Evolutionary conservation across 352 stramenopile species (phyloP).

Genomic region (Pythium aphanidermatum): DNA sequence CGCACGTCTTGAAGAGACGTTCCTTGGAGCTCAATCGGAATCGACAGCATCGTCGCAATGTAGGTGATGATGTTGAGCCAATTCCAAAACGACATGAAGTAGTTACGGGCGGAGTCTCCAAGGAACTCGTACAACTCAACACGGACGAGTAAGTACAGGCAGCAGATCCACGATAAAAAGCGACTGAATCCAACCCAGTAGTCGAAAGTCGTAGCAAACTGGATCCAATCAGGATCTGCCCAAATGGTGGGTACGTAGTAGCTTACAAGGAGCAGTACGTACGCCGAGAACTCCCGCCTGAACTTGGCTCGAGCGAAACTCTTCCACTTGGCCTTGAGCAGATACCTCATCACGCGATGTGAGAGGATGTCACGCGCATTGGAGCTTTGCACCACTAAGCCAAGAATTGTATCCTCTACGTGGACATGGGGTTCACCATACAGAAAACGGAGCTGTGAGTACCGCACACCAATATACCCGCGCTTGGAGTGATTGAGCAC

Average conservation of each 20-base stretch:
- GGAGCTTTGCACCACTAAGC: constrained; percentile 29
- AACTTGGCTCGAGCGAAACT: constrained; percentile 49
- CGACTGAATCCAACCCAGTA: constrained; percentile 35
- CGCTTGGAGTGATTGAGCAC: constrained; percentile 41
- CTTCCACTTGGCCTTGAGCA: constrained; percentile 56
- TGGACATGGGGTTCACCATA: constrained; percentile 45
- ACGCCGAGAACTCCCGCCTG: constrained; percentile 38
- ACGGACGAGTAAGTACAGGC: constrained; percentile 40
- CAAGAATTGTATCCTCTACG: constrained; percentile 42
- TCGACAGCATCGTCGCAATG: constrained; percentile 32
- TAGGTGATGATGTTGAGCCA: constrained; percentile 49
- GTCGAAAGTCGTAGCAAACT: constrained; percentile 30
- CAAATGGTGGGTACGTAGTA: constrained; percentile 59
- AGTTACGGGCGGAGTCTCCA: constrained; percentile 32
- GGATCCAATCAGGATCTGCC: constrained; percentile 44
- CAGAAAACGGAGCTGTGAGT: constrained; percentile 33
- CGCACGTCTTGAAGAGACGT: constrained; percentile 23
- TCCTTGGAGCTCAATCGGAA: constrained; percentile 41
- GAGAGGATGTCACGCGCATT: constrained; percentile 40
- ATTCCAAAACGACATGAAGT: constrained; percentile 61
- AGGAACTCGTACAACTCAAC: constrained; percentile 46
- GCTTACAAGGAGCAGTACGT: constrained; percentile 36
- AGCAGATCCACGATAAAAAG: constrained; percentile 41
- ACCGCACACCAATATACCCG: constrained; percentile 42
- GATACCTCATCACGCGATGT: constrained; percentile 48